Conservation (phyloP, 805 yeast species). For the Spathaspora sp. region DNA sequence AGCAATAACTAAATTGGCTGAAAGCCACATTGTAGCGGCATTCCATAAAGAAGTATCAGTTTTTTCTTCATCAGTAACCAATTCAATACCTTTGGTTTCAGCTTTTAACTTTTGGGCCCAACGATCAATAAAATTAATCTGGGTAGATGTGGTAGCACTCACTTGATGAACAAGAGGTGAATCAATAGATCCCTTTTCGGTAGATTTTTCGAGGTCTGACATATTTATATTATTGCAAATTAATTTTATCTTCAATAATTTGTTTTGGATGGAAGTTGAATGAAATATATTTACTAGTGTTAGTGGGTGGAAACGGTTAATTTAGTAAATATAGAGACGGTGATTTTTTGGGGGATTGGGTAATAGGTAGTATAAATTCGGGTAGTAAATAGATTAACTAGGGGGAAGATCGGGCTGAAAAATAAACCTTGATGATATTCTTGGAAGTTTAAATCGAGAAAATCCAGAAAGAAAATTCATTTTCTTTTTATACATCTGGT, state of each 20-base stretch:
- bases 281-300: slow-evolving; percentile 5
- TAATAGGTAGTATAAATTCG: neutral
- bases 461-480: neutral
- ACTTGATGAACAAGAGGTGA: slow-evolving; percentile 2
- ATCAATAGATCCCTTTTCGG: slow-evolving; percentile 6
- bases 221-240: neutral
- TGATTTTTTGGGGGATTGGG: slow-evolving; percentile 2
- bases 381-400: neutral
- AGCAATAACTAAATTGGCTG: slow-evolving; percentile 86
- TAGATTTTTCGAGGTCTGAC: slow-evolving; percentile 7
- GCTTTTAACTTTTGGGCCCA: slow-evolving; percentile 35
- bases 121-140: slow-evolving; percentile 20
- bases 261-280: slow-evolving; percentile 7
- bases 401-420: neutral
- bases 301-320: neutral
- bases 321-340: slow-evolving; percentile 8
- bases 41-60: slow-evolving; percentile 60
- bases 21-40: slow-evolving; percentile 87
- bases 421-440: neutral
- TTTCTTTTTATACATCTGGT: neutral
- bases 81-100: slow-evolving; percentile 70
- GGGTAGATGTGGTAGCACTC: neutral
- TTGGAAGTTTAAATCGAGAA: neutral
- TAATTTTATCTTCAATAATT: neutral
- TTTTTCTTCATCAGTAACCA: slow-evolving; percentile 76